A percentile compares a stretch with the other conserved stretches of the same genome.
phyloP scores from a whole-genome alignment of 345 rosid species.

The Hypericum perforatum region DNA sequence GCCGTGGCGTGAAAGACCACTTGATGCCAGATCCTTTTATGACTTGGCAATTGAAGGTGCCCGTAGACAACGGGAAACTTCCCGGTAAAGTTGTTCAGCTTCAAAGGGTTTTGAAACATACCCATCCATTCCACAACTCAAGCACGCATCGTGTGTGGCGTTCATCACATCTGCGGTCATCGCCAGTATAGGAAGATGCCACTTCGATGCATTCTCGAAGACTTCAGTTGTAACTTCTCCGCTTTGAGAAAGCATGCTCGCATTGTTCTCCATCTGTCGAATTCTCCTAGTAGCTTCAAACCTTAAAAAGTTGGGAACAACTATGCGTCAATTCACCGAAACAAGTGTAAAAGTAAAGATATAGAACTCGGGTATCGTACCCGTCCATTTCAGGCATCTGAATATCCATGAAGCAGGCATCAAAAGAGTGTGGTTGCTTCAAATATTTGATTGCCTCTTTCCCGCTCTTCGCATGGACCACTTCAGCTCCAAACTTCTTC shows the following conservation, averaged over 20 bases:
- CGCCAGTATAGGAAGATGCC: slow-evolving; percentile 71
- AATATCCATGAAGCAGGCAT: slow-evolving; percentile 99
- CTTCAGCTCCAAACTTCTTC: slow-evolving; percentile 91
- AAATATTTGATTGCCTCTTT: slow-evolving; percentile 51
- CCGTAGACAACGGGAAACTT: slow-evolving; percentile 61
- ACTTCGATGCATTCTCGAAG: slow-evolving; percentile 23
- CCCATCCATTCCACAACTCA: slow-evolving; percentile 66
- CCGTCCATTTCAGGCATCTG: slow-evolving; percentile 99
- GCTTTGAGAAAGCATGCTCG: slow-evolving; percentile 23
- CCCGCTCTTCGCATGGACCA: slow-evolving; percentile 62
- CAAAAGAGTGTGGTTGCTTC: slow-evolving; percentile 64
- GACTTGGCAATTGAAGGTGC: slow-evolving; percentile 13
- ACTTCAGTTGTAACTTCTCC: slow-evolving; percentile 29
- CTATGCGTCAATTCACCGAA: too few species aligned
- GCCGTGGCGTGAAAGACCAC: too few species aligned
- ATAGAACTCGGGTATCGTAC: slow-evolving; percentile 27
- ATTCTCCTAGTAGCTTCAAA: slow-evolving; percentile 72
- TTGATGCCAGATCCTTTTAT: neutral
- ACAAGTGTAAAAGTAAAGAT: too few species aligned
- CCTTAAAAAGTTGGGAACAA: slow-evolving; percentile 24
- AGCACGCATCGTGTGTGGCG: slow-evolving; percentile 70
- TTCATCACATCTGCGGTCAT: slow-evolving; percentile 98
- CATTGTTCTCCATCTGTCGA: slow-evolving; percentile 44
- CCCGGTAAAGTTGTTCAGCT: slow-evolving; percentile 68
- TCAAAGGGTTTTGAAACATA: slow-evolving; percentile 93